Base-by-base conservation (phyloP, 495 filamentous ascomycete genomes). In the Aspergillus cristatus region DNA sequence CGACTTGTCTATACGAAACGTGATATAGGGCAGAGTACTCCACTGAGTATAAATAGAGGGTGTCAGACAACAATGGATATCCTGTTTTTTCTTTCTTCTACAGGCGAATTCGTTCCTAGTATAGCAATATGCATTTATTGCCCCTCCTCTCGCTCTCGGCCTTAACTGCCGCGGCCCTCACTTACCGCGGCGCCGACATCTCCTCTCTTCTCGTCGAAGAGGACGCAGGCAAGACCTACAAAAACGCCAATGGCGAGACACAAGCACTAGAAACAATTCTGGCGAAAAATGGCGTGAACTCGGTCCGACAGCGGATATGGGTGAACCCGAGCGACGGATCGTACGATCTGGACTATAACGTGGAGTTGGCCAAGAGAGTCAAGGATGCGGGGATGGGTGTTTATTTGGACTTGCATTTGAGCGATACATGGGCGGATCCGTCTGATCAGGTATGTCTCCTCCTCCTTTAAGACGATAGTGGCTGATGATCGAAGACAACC, bases 271-370 rank as follows among this genome's bases (percentile, higher is more conserved):
- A 86, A 43, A 65, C 55, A 2, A 84, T 86, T 36, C 54, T 85
- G 1, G 71, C 66, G 8, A 67, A 63, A 20, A 73, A 66, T 25
- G 83, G 81, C 3, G 72, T 84, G 37, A 86, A 82, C 48, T 82
- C 78, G 2, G 69, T 86, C 20, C 75, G 81, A 12, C 81, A 86
- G 50, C 70, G 83, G 14, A 44, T 86, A 15, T 86, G 80, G 81
- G 81, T 86, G 26, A 82, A 79, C 42, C 80, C 81, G 0, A 56
- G 65, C 7, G 70, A 76, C 41, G 78, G 81, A 17, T 62, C 67
- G 34, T 86, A 85, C 51, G 72, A 80, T 48, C 53, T 85, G 10
- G 72, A 70, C 28, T 86, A 89, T 57, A 83, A 82, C 45, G 38
- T 88, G 46, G 54, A 72, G 40, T 66, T 87, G 11, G 84, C 75